These are phyloP conservation scores for Pseudogymnoascus sp. DNA, from an alignment of 2,329 filamentous ascomycete genomes.

Conservation along the genomic window DNA sequence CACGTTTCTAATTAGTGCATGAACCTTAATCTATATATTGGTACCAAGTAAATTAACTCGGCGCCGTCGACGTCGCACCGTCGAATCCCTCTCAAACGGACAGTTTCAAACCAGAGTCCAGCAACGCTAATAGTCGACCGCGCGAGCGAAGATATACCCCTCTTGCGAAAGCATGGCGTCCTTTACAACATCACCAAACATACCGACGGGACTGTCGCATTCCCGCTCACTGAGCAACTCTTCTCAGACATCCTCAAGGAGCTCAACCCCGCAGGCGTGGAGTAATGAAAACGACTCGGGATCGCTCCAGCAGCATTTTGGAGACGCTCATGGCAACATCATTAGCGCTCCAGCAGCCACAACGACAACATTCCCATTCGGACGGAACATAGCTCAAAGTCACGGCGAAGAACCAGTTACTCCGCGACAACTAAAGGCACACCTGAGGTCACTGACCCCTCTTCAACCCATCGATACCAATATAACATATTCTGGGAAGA, in stretches of 20 bases:
- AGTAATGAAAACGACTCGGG: not conserved
- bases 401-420: not conserved
- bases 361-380: not conserved
- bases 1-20: not conserved
- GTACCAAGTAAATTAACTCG: not conserved
- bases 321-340: not conserved
- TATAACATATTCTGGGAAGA: not conserved
- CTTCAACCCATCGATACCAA: not conserved
- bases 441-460: not conserved
- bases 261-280: not conserved
- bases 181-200: not conserved
- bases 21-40: conserved; percentile 1
- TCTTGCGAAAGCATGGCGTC: not conserved
- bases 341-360: not conserved
- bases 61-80: not conserved
- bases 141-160: not conserved
- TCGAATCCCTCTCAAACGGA: not conserved
- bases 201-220: not conserved
- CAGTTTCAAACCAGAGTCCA: not conserved
- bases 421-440: not conserved
- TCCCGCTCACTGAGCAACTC: not conserved
- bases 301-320: not conserved
- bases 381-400: not conserved
- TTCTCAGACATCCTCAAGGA: not conserved
- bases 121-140: not conserved